These are phyloP conservation scores for Coprinopsis marcescibilis DNA, from an alignment of 768 basidiomycete species.

Conservation along the genomic window DNA sequence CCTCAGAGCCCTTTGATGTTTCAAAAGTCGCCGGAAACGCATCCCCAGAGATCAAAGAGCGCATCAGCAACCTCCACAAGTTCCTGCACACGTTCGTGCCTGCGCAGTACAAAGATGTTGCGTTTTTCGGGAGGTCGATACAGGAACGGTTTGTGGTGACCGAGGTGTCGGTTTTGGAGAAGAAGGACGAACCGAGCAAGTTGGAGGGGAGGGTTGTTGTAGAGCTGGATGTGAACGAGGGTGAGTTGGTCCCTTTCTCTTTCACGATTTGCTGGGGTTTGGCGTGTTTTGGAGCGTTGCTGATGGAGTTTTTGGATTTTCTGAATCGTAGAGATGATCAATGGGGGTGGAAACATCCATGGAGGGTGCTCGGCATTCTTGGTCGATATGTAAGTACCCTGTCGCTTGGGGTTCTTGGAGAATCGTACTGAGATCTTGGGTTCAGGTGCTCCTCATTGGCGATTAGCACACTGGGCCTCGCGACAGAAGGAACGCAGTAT, in stretches of 20 bases:
- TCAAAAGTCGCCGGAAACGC: slow-evolving; percentile 18
- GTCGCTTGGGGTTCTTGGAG: background rate
- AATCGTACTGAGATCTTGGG: background rate
- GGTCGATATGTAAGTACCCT: slow-evolving; percentile 41
- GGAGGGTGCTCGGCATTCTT: slow-evolving; percentile 52
- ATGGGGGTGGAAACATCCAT: slow-evolving; percentile 41
- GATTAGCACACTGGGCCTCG: slow-evolving; percentile 29
- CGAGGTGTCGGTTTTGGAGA: slow-evolving; percentile 33
- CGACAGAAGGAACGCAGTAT: slow-evolving; percentile 18
- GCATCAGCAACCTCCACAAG: slow-evolving; percentile 15
- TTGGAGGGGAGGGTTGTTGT: slow-evolving; percentile 37
- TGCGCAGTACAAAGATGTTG: slow-evolving; percentile 6
- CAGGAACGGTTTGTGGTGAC: slow-evolving; percentile 23
- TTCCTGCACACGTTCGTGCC: slow-evolving; percentile 14
- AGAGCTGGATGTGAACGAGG: slow-evolving; percentile 35
- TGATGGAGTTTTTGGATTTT: background rate
- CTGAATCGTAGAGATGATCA: slow-evolving; percentile 45
- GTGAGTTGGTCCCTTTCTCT: slow-evolving; percentile 18
- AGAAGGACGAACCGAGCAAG: slow-evolving; percentile 36
- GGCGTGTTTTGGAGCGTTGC: background rate
- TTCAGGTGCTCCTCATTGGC: slow-evolving; percentile 46
- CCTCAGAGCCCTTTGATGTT: background rate
- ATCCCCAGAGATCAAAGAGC: slow-evolving; percentile 17
- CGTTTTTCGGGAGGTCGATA: slow-evolving; percentile 19
- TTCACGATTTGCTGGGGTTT: background rate